phyloP scores from a whole-genome alignment of 805 yeast genomes.

The Cyberlindnera subsufficiens region DNA sequence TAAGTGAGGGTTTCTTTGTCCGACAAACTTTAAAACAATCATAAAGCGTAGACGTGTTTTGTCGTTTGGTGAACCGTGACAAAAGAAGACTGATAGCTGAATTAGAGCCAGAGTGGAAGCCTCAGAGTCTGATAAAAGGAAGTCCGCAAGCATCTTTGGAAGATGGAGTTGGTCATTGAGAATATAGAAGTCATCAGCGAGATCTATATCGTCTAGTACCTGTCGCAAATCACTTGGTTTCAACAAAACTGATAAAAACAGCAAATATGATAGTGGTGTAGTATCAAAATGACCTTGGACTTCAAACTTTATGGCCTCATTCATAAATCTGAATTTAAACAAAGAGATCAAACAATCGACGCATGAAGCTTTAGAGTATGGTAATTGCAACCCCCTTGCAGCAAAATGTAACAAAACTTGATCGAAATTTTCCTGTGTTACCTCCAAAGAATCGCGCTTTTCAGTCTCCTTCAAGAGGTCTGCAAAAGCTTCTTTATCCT shows the following conservation, averaged over 20 bases:
- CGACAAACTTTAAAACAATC: slow-evolving; percentile 25
- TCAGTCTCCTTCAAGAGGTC: slow-evolving; percentile 40
- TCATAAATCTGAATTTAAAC: slow-evolving; percentile 37
- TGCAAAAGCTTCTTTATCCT: slow-evolving; percentile 29
- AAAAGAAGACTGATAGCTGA: slow-evolving; percentile 29
- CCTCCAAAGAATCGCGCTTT: slow-evolving; percentile 28
- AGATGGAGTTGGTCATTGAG: slow-evolving; percentile 29
- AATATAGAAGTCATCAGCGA: slow-evolving; percentile 26
- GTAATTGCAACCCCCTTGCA: slow-evolving; percentile 52
- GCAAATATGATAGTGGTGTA: slow-evolving; percentile 22
- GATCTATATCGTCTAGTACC: slow-evolving; percentile 28
- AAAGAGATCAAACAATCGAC: slow-evolving; percentile 37
- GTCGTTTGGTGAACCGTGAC: slow-evolving; percentile 29
- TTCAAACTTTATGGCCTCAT: slow-evolving; percentile 20
- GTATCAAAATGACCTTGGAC: slow-evolving; percentile 8
- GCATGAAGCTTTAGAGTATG: slow-evolving; percentile 48
- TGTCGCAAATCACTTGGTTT: slow-evolving; percentile 31
- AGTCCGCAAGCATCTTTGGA: slow-evolving; percentile 31
- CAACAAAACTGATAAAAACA: slow-evolving; percentile 30
- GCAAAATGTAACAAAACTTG: slow-evolving; percentile 41
- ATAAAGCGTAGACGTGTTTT: slow-evolving; percentile 29
- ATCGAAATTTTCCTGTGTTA: slow-evolving; percentile 44
- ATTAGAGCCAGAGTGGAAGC: slow-evolving; percentile 28
- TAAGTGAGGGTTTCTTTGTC: slow-evolving; percentile 26
- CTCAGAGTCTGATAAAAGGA: slow-evolving; percentile 26